Base-by-base conservation (phyloP, 1,284 basidiomycete species). In the Hemileia vastatrix region DNA sequence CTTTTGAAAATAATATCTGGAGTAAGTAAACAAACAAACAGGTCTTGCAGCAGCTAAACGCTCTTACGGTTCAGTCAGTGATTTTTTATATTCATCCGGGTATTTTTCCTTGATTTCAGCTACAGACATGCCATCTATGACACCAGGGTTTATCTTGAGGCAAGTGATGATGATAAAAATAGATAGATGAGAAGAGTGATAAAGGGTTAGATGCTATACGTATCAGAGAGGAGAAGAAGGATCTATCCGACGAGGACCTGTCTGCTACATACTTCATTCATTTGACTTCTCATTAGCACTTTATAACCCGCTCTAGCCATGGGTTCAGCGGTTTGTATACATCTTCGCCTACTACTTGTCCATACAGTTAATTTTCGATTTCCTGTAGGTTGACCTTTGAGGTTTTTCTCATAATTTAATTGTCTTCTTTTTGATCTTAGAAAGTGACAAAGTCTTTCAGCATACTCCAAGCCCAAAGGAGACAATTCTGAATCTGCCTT, bases 401-500 rank as follows among this genome's bases (percentile, higher is more conserved):
- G n/a, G n/a, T n/a, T n/a, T n/a, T 67, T 63, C 50, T 71, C 70
- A 18, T 63, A 58, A n/a, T 64, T 50, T 66, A 67, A 49, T 70
- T 74, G 67, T 68, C 64, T 60, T 60, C 71, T 64, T 65, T 72
- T 69, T 67, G 66, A 54, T 69, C 76, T 54, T 68, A 74, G 65
- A 45, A 47, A 61, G 21, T 31, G 53, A 43, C 70, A 67, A 32
- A 78, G 67, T 48, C 75, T 82, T 70, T 91, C 87, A 0, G 93
- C 86, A 69, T 98, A 99, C 65, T 95, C 90, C 88, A 90, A 91
- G 4, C 94, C 94, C 0, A 86, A 86, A 1, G 90, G 87, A 0
- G 91, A 95, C 6, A 99, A 83, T 73, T 97, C 95, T 0, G 94
- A 92, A 74, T 98, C 94, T 31, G 94, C 93, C 78, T 95, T 96